These are phyloP conservation scores for Tylopilus balloui DNA, from an alignment of 768 basidiomycete genomes.

Conservation along the genomic window DNA sequence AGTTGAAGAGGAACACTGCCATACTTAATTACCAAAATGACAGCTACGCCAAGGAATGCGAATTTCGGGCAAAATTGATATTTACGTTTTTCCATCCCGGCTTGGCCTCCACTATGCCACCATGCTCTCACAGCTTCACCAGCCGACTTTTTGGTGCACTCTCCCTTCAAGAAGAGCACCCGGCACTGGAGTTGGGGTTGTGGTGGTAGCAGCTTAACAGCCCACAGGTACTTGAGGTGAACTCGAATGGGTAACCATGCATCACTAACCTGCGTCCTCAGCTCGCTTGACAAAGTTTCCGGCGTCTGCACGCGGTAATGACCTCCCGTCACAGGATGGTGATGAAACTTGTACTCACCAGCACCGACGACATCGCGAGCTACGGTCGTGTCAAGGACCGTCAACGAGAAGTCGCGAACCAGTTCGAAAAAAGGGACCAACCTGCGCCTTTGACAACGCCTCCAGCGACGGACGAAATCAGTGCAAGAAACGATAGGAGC, in stretches of 20 bases:
- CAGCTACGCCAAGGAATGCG: not conserved
- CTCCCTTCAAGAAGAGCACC: constrained; percentile 7
- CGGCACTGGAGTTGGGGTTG: not conserved
- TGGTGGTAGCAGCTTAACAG: not conserved
- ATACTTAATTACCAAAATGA: not conserved
- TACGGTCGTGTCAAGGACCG: not conserved
- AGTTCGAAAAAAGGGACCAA: not conserved
- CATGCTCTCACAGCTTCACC: not conserved
- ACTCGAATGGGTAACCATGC: not conserved
- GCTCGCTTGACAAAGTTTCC: not conserved
- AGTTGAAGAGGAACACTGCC: not conserved
- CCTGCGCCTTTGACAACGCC: constrained; percentile 7
- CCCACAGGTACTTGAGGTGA: not conserved
- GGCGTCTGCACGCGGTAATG: not conserved
- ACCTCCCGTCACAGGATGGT: not conserved
- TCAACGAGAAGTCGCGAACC: not conserved
- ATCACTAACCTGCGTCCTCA: constrained; percentile 8
- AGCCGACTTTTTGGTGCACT: constrained; percentile 12
- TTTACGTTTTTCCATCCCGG: not conserved
- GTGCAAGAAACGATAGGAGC: constrained; percentile 12
- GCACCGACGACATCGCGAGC: not conserved
- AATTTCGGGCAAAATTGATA: not conserved
- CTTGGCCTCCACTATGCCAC: too few relatives aligned
- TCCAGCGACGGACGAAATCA: constrained; percentile 6
- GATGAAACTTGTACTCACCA: not conserved